These are phyloP conservation scores for Biscogniauxia marginata DNA, from an alignment of 2,329 filamentous ascomycete species.

Conservation along the genomic window DNA sequence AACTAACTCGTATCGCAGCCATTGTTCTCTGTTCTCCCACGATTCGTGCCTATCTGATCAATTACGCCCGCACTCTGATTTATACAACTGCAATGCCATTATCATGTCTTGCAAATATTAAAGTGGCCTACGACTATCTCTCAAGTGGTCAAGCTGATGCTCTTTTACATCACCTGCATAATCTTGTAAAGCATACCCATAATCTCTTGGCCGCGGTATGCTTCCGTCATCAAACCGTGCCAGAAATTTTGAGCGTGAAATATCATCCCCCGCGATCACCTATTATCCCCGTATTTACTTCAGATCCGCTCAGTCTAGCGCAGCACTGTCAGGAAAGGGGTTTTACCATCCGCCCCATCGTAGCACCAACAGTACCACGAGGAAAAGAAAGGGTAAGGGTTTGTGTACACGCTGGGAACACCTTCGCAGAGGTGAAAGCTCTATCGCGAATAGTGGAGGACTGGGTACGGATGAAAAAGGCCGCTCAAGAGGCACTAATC, in stretches of 20 bases:
- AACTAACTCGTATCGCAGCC: slow-evolving; percentile 39
- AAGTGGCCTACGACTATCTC: slow-evolving; percentile 32
- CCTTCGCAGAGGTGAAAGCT: slow-evolving; percentile 47
- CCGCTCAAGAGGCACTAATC: not conserved
- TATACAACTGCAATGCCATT: slow-evolving; percentile 71
- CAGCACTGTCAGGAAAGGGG: slow-evolving; percentile 49
- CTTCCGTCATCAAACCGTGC: not conserved
- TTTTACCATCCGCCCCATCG: slow-evolving; percentile 56
- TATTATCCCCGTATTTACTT: slow-evolving; percentile 56
- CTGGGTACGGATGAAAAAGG: slow-evolving; percentile 15
- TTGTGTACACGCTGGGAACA: slow-evolving; percentile 60
- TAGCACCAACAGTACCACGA: slow-evolving; percentile 56
- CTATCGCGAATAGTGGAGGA: slow-evolving; percentile 37
- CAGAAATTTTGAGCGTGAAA: slow-evolving; percentile 27
- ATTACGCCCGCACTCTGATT: slow-evolving; percentile 73
- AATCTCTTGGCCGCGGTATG: not conserved
- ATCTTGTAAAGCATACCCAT: slow-evolving; percentile 45
- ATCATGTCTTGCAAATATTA: slow-evolving; percentile 42
- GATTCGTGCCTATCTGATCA: slow-evolving; percentile 65
- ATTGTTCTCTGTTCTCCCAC: slow-evolving; percentile 61
- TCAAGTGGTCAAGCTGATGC: slow-evolving; percentile 22
- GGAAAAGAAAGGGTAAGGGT: slow-evolving; percentile 58
- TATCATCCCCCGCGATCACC: slow-evolving; percentile 45
- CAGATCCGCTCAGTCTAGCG: slow-evolving; percentile 52
- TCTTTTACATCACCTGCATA: slow-evolving; percentile 41